Conservation (phyloP, 768 basidiomycete genomes). For the Amanita brunnescens region DNA sequence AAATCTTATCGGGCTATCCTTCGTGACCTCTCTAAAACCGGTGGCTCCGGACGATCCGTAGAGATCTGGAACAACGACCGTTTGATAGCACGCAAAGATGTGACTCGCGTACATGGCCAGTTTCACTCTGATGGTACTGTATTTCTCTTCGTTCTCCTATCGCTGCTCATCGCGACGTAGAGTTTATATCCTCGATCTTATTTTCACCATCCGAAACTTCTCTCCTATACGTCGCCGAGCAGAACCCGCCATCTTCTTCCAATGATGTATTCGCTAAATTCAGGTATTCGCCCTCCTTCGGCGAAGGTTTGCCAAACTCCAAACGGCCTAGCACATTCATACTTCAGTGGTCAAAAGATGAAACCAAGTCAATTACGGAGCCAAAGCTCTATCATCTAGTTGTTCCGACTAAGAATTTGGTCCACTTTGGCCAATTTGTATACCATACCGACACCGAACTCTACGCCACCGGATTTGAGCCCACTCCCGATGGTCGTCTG, state of each 20-base stretch:
- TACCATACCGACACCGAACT: conserved; percentile 36
- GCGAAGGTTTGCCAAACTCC: conserved; percentile 48
- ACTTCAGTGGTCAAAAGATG: conserved; percentile 31
- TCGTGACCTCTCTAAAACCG: conserved; percentile 24
- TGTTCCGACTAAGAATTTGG: conserved; percentile 9
- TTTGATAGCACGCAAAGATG: conserved; percentile 41
- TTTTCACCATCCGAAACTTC: conserved; percentile 47
- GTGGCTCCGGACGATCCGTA: conserved; percentile 39
- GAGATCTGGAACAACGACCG: conserved; percentile 48
- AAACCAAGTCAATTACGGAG: background rate
- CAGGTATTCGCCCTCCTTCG: conserved; percentile 49
- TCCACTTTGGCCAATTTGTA: conserved; percentile 47
- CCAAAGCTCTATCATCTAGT: too few relatives aligned
- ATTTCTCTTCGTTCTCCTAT: background rate
- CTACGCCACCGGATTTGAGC: conserved; percentile 56
- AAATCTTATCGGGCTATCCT: conserved; percentile 35
- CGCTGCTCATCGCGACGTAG: conserved; percentile 21
- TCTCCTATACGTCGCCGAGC: conserved; percentile 56
- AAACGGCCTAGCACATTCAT: conserved; percentile 47
- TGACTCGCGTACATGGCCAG: conserved; percentile 46
- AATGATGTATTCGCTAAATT: conserved; percentile 36
- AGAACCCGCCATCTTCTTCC: conserved; percentile 23
- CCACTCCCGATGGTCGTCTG: conserved; percentile 44
- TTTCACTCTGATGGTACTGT: conserved; percentile 52
- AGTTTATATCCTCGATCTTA: conserved; percentile 39